A percentile compares a stretch with the other conserved stretches of the same genome.
Conservation (phyloP, 192 early-diverging fungal genomes). For the Backusella australiensis region DNA sequence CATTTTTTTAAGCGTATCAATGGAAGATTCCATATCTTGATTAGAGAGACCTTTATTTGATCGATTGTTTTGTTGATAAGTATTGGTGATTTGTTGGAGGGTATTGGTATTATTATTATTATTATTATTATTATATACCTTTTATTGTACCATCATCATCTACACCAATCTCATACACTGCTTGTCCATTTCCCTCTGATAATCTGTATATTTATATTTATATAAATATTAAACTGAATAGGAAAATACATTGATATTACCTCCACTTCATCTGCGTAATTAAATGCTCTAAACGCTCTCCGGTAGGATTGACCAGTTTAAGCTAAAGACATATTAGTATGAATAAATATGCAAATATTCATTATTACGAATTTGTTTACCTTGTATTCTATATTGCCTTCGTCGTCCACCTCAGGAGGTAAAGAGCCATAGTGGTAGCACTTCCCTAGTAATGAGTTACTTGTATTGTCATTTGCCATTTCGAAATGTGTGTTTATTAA, state of each 20-base stretch:
- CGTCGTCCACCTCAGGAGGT: slow-evolving; percentile 77
- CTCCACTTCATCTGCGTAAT: slow-evolving; percentile 93
- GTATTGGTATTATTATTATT: slow-evolving; percentile 27
- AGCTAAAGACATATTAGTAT: slow-evolving; percentile 46
- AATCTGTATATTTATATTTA: slow-evolving; percentile 36
- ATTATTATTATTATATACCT: slow-evolving; percentile 27
- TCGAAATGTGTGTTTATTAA: background rate
- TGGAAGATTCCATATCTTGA: slow-evolving; percentile 56
- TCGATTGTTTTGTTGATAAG: slow-evolving; percentile 27
- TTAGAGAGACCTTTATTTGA: slow-evolving; percentile 41
- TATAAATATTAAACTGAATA: background rate
- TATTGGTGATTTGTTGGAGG: slow-evolving; percentile 32
- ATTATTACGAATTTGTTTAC: slow-evolving; percentile 23
- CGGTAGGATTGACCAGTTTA: slow-evolving; percentile 62
- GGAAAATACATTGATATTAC: background rate
- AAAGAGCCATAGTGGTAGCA: slow-evolving; percentile 34
- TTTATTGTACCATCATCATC: slow-evolving; percentile 80
- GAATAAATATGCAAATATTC: too few relatives aligned
- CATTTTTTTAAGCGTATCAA: slow-evolving; percentile 66
- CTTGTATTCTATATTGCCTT: slow-evolving; percentile 93
- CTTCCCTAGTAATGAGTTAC: background rate
- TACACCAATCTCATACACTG: slow-evolving; percentile 89
- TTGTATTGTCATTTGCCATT: slow-evolving; percentile 9
- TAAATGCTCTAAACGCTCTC: slow-evolving; percentile 77
- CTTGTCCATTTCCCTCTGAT: slow-evolving; percentile 84